Evolutionary conservation across 768 basidiomycete species (phyloP), one percentile per base, ranked within the genome.

Genomic region (Punctularia strigosozonata): DNA sequence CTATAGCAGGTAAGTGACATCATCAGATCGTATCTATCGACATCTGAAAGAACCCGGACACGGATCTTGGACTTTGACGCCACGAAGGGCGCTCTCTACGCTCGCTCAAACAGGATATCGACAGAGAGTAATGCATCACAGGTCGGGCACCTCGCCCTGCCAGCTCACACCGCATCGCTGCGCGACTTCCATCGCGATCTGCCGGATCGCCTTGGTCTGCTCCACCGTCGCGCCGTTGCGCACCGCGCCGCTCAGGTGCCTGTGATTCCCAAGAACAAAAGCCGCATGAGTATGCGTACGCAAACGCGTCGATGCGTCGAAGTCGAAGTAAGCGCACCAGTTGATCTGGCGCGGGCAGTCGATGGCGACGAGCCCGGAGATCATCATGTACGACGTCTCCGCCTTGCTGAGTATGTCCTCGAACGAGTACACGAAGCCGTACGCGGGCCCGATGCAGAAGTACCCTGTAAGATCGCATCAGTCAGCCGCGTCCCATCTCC

Each of bases 291-390:
- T n/a, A n/a, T n/a, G n/a, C n/a, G n/a, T n/a, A n/a, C n/a, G n/a
- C n/a, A n/a, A n/a, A n/a, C n/a, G n/a, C n/a, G n/a, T n/a, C n/a
- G n/a, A n/a, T n/a, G n/a, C n/a, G n/a, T n/a, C n/a, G n/a, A n/a
- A n/a, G n/a, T n/a, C n/a, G n/a, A n/a, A n/a, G n/a, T n/a, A n/a
- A n/a, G n/a, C n/a, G n/a, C n/a, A n/a, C 46, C 46, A 47, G 13
- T 35, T 31, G 24, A 42, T 36, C 40, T 47, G 46, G 20, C 25
- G 39, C 20, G 46, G 46, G 19, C 32, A 25, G 23, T 47, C 45
- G 17, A 31, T 46, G 14, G 45, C 23, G 41, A 47, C 38, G 36
- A 40, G 37, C 23, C 45, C 31, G 13, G 40, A 26, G 17, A 47
- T 30, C 20, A 45, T 23, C 15, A 35, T 28, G 30, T 30, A 47